Base-by-base conservation (phyloP, 176 grass and related monocot species). In the Musa schizocarpa region DNA sequence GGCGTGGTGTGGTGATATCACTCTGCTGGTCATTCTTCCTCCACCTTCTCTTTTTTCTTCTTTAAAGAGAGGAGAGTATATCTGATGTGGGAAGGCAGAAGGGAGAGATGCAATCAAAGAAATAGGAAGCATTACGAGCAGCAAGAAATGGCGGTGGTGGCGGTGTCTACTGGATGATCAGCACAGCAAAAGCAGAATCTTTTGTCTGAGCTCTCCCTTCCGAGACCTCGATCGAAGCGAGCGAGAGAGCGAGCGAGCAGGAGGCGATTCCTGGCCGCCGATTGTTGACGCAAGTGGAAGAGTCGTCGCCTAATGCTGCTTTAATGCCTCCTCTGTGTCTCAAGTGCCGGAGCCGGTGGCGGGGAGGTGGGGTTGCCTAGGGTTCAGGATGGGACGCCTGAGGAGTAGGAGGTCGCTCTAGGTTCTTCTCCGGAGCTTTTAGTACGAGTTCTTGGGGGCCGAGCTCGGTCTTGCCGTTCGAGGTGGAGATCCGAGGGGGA, bases 401-500 rank as follows among this genome's bases (percentile, higher is more conserved):
- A 11, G 52, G 72, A 29, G 2, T 58, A 9, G 53, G 53, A 74
- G 53, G 22, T 48, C 53, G 53, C 52, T 27, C 53, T 74, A 57
- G 54, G 70, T 49, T 51, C 20, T 59, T 48, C 14, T 13, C 13
- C 22, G 19, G 72, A 56, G 53, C 53, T 58, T 29, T 14, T 9
- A 8, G 54, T 22, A 17, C 1, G 52, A 54, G 21, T 57, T 55
- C 6, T 54, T n/a, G 53, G 1, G 51, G 54, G 34, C 34, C 34
- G 4, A 43, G 34, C 34, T 43, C 4, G 4, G 34, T 43, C 34
- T 43, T 5, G 34, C 34, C 34, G 34, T 25, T 74, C 19, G n/a
- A 34, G 20, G 72, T 14, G 14, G 72, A 74, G 72, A 77, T 77
- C 53, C 50, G 52, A 17, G 55, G 13, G 76, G 61, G n/a, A 63